Percentiles rank a stretch among this genome's conserved stretches.
Evolutionary conservation across 805 yeast species (phyloP).

Genomic region (Lipomyces spencermartinsiae): DNA sequence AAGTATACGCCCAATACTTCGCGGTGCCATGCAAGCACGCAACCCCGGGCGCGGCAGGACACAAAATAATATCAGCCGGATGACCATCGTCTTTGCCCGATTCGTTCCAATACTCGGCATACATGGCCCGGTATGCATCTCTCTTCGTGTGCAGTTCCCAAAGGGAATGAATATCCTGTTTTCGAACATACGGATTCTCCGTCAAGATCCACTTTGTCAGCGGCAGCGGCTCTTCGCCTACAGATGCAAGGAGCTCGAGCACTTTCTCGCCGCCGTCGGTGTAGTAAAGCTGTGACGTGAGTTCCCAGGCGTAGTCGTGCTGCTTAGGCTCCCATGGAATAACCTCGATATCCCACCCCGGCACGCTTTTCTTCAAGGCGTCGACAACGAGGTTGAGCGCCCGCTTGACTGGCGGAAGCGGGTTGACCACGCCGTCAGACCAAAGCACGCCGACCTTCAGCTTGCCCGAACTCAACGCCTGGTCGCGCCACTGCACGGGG

Average conservation of each 20-base stretch:
- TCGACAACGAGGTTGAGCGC: constrained; percentile 50
- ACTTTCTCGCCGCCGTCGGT: constrained; percentile 73
- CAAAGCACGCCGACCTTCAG: constrained; percentile 57
- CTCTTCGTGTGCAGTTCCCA: constrained; percentile 61
- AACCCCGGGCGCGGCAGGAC: constrained; percentile 71
- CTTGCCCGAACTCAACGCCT: constrained; percentile 45
- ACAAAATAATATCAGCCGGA: constrained; percentile 63
- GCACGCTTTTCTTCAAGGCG: constrained; percentile 54
- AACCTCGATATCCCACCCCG: constrained; percentile 46
- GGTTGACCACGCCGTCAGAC: constrained; percentile 58
- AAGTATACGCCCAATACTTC: constrained; percentile 81
- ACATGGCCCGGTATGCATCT: constrained; percentile 64
- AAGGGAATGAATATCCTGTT: constrained; percentile 37
- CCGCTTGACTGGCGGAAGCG: constrained; percentile 56
- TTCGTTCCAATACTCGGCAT: constrained; percentile 58
- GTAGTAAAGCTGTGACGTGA: constrained; percentile 53
- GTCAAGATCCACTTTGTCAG: constrained; percentile 60
- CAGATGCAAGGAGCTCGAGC: constrained; percentile 55
- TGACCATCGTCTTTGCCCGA: constrained; percentile 35
- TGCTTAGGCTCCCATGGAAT: constrained; percentile 41
- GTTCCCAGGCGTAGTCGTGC: constrained; percentile 43
- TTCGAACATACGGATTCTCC: constrained; percentile 51
- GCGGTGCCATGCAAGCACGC: constrained; percentile 72
- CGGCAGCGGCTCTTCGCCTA: constrained; percentile 74
- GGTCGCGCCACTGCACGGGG: constrained; percentile 61